These are phyloP conservation scores for Aspergillus avenaceus DNA, from an alignment of 495 filamentous ascomycete genomes.

Conservation along the genomic window DNA sequence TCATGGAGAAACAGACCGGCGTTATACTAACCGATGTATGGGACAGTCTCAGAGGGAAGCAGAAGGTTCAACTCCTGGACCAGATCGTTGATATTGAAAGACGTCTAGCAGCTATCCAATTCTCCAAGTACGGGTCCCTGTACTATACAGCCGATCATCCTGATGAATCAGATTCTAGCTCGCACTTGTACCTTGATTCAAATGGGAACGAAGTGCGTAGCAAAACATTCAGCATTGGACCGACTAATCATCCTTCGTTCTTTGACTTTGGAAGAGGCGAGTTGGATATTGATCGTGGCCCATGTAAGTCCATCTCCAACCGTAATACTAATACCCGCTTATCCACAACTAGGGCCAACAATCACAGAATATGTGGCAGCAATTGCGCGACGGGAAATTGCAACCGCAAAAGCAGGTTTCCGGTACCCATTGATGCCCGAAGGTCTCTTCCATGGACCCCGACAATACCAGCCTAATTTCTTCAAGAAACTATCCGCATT, in stretches of 20 bases:
- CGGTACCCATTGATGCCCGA: slow-evolving; percentile 20
- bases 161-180: slow-evolving; percentile 4
- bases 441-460: slow-evolving; percentile 21
- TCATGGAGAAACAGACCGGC: slow-evolving; percentile 28
- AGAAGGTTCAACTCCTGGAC: slow-evolving; percentile 21
- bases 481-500: slow-evolving; percentile 21
- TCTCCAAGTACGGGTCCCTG: slow-evolving; percentile 20
- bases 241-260: slow-evolving; percentile 20
- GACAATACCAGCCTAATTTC: slow-evolving; percentile 22
- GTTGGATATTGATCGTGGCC: slow-evolving; percentile 24
- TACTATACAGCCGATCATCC: slow-evolving; percentile 23
- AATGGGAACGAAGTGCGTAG: slow-evolving; percentile 15
- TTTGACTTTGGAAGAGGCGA: slow-evolving; percentile 21
- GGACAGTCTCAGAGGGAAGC: slow-evolving; percentile 18
- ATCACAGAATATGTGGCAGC: slow-evolving; percentile 16
- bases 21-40: slow-evolving; percentile 20
- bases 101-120: slow-evolving; percentile 18
- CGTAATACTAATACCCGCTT: slow-evolving; percentile 9
- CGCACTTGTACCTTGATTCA: slow-evolving; percentile 11
- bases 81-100: slow-evolving; percentile 27
- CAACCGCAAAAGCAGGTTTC: slow-evolving; percentile 15
- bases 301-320: slow-evolving; percentile 19
- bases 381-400: slow-evolving; percentile 17
- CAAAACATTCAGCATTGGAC: slow-evolving; percentile 18
- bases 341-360: slow-evolving; percentile 14